Conservation (phyloP, 2,329 filamentous ascomycete genomes). For the Escovopsis sp. region DNA sequence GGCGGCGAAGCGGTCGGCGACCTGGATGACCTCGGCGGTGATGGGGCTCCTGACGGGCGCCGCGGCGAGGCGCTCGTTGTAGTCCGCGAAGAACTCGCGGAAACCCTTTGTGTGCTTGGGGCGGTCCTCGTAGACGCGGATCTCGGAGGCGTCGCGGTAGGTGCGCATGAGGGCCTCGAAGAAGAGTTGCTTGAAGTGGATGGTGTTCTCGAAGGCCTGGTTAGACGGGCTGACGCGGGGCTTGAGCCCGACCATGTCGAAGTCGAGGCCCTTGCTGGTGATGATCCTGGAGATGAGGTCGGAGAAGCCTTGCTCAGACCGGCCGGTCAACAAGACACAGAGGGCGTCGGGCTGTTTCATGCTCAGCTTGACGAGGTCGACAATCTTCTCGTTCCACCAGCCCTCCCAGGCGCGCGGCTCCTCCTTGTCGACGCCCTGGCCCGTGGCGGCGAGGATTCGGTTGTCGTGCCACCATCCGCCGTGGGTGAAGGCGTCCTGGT, state of each 20-base stretch:
- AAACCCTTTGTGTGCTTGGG: conserved; percentile 63
- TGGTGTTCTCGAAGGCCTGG: conserved; percentile 67
- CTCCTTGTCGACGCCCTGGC: conserved; percentile 67
- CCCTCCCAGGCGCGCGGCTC: conserved; percentile 75
- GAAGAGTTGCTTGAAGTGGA: conserved; percentile 84
- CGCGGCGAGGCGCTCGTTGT: conserved; percentile 47
- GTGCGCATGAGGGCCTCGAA: conserved; percentile 72
- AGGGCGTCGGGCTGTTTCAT: conserved; percentile 74
- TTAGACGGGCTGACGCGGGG: conserved; percentile 68
- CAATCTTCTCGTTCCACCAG: conserved; percentile 93
- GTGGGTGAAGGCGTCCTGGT: conserved; percentile 60
- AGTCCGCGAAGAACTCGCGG: conserved; percentile 64
- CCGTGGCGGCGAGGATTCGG: conserved; percentile 72
- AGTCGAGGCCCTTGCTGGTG: conserved; percentile 61
- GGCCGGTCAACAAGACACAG: conserved; percentile 75
- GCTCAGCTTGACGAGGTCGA: conserved; percentile 64
- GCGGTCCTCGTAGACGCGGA: conserved; percentile 59
- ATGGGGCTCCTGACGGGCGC: conserved; percentile 48
- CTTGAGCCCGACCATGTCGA: conserved; percentile 81
- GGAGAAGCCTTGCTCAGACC: conserved; percentile 62
- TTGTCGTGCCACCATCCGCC: conserved; percentile 97
- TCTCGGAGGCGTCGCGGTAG: conserved; percentile 68
- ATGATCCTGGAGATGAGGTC: conserved; percentile 72
- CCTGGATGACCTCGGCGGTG: conserved; percentile 68
- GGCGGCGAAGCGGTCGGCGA: conserved; percentile 58